Evolutionary conservation across 768 basidiomycete genomes (phyloP), one percentile per base, ranked within the genome.

Genomic region (Tulasnella calospora): DNA sequence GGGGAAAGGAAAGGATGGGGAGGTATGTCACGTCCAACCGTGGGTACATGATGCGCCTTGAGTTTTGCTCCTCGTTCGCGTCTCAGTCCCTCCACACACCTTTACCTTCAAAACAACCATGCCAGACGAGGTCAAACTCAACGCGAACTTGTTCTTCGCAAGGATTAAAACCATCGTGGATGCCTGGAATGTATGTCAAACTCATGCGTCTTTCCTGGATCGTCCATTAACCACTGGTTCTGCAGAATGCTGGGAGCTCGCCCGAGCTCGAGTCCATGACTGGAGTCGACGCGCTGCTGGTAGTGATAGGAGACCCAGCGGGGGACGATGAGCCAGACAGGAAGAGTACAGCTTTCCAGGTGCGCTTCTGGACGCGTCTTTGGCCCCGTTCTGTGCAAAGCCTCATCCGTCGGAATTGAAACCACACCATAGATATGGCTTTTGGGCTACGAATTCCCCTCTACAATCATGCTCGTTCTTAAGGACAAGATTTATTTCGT

Each of bases 381-480:
- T 27, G 27, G 19, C 81, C 82, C 61, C 82, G 40, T 35, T 67
- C 33, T 17, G n/a, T 27, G 33, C 30, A 9, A 67, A 67, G 61
- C 61, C 61, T 67, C 75, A 72, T 19, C 46, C 51, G 33, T 38
- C 71, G 17, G 70, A 38, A 41, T 70, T 33, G 15, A 72, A 19
- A 47, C 72, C 67, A 74, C 36, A 71, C 51, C 78, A 35, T 81
- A 98, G 97, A 96, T 96, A 83, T 98, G 96, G 94, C 87, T 99
- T 23, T 89, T 99, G 51, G 97, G 96, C 19, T 99, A 96, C 84
- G 97, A 99, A 84, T 99, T 99, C 83, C 98, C 97, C 2, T 95
- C 95, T 0, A 98, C 97, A 0, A 87, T 98, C 38, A 88, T 96
- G 78, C 86, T 98, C 27, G 93, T 99, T 82, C 88, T 91, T 78